phyloP scores from a whole-genome alignment of 169 alveolate species.

The Amoebophrya sp. region DNA sequence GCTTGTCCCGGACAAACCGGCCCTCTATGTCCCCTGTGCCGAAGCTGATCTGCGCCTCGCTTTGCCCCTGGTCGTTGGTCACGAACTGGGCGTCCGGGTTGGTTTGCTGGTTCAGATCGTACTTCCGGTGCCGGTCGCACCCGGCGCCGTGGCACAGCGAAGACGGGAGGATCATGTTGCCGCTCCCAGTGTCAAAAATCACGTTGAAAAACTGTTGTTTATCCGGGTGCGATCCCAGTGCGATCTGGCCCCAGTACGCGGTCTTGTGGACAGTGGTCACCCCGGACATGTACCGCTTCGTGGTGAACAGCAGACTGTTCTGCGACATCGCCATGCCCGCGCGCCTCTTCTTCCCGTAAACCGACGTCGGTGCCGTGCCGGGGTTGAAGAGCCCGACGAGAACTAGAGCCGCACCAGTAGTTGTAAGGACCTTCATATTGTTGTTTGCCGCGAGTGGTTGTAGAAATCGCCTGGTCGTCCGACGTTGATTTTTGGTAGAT shows the following conservation, averaged over 20 bases:
- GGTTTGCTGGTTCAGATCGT: background rate
- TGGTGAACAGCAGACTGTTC: background rate
- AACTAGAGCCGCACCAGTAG: no score
- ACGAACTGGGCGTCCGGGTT: background rate
- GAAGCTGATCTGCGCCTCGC: background rate
- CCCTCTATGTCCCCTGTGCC: background rate
- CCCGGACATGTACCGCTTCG: background rate
- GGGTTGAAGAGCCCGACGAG: no score
- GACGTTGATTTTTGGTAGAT: no score
- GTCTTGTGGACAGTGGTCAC: background rate
- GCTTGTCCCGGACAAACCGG: background rate
- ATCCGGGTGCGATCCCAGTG: background rate
- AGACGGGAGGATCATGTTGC: background rate
- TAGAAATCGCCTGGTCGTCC: no score
- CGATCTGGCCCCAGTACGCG: conserved; percentile 21
- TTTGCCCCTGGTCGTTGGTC: background rate
- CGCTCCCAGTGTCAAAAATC: background rate
- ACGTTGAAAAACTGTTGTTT: background rate
- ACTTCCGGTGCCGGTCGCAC: conserved; percentile 2
- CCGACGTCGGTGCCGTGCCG: no score
- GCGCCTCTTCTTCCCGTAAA: no score
- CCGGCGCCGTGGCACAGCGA: background rate
- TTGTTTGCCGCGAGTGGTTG: no score
- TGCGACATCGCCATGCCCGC: background rate
- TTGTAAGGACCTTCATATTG: no score